phyloP scores from a whole-genome alignment of 257 asterid genomes.

The Fraxinus excelsior region DNA sequence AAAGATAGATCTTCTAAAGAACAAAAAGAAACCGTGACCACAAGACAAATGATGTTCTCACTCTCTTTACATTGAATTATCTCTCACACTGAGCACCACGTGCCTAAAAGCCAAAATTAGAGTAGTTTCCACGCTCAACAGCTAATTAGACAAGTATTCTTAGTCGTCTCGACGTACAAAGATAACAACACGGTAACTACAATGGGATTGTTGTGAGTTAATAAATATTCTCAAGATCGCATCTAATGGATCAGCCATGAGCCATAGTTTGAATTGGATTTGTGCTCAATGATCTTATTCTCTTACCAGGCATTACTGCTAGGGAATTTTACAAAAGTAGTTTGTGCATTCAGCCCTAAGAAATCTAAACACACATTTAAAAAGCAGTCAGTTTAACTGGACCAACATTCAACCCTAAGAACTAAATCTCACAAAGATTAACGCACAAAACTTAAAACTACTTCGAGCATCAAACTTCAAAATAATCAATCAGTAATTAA shows the following conservation, averaged over 20 bases:
- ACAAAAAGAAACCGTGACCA: not conserved
- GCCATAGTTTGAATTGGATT: not conserved
- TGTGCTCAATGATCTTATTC: not conserved
- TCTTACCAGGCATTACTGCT: not conserved
- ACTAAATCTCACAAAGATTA: not conserved
- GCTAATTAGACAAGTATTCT: conserved; percentile 4
- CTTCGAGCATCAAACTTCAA: not conserved
- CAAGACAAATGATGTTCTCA: not conserved
- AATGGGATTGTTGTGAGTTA: conserved; percentile 1
- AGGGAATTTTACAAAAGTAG: not conserved
- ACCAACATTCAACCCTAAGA: not conserved
- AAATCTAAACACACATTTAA: conserved; percentile 10
- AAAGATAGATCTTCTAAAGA: not conserved
- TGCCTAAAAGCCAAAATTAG: conserved; percentile 5
- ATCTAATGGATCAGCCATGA: not conserved
- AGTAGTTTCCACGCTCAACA: not conserved
- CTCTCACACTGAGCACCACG: conserved; percentile 24
- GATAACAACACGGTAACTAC: conserved; percentile 7
- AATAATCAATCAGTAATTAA: not conserved
- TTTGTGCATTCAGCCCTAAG: conserved; percentile 1
- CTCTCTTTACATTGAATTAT: not conserved
- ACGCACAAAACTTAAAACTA: not conserved
- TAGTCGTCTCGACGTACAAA: not conserved
- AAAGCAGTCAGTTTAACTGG: not conserved
- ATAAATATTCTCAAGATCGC: not conserved